phyloP scores from a whole-genome alignment of 2,329 filamentous ascomycete genomes.

The Phialocephala sp. region DNA sequence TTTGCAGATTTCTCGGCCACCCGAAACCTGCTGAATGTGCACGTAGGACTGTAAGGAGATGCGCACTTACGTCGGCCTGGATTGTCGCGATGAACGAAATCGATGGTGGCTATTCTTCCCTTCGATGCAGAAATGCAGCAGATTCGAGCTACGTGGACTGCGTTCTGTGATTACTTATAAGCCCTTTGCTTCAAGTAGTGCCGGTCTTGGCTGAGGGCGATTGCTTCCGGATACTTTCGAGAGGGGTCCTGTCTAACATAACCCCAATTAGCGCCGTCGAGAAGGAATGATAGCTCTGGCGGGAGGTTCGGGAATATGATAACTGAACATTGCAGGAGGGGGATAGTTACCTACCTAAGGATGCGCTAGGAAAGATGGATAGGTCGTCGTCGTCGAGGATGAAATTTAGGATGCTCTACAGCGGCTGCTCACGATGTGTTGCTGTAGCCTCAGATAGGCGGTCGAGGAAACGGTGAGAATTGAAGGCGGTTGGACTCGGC shows the following conservation, averaged over 20 bases:
- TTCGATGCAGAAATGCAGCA: constrained; percentile 16
- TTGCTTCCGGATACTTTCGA: constrained; percentile 26
- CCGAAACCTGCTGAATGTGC: constrained; percentile 23
- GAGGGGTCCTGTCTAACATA: constrained; percentile 29
- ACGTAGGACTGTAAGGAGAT: constrained; percentile 22
- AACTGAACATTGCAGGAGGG: constrained; percentile 22
- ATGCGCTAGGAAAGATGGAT: constrained; percentile 25
- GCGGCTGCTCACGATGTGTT: constrained; percentile 33
- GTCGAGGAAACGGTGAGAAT: constrained; percentile 34
- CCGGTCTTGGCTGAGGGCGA: constrained; percentile 28
- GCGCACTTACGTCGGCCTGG: constrained; percentile 33
- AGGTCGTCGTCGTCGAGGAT: constrained; percentile 10
- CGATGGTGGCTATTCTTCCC: constrained; percentile 12
- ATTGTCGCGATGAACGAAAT: constrained; percentile 24
- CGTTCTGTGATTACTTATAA: constrained; percentile 13
- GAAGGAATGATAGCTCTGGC: constrained; percentile 22
- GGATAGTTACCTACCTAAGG: constrained; percentile 26
- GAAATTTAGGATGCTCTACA: constrained; percentile 25
- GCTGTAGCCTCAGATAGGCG: constrained; percentile 39
- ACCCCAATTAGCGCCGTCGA: constrained; percentile 28
- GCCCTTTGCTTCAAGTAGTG: constrained; percentile 28
- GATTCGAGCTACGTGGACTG: constrained; percentile 10
- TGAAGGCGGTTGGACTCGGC: constrained; percentile 35
- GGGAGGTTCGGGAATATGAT: constrained; percentile 23
- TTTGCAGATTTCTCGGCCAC: constrained; percentile 16